Percentiles rank a stretch among this genome's conserved stretches.
Conservation (phyloP, 805 yeast species). For the Starmera caribaea region DNA sequence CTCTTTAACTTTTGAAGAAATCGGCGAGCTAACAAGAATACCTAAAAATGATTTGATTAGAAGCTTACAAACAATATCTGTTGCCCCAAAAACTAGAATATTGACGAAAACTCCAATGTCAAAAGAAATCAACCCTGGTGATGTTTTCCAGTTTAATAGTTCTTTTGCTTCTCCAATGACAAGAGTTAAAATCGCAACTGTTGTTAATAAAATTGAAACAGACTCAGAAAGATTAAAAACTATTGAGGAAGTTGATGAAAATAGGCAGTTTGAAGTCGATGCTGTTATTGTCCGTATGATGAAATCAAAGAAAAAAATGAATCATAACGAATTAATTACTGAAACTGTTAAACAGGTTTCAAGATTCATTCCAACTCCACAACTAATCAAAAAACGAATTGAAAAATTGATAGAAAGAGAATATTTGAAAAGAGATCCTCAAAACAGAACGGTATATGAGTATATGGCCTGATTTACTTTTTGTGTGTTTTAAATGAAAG, state of each 20-base stretch:
- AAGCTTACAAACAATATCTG: constrained; percentile 74
- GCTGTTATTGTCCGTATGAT: constrained; percentile 85
- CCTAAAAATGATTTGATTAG: constrained; percentile 67
- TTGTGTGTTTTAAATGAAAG: no score
- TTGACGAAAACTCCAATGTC: constrained; percentile 67
- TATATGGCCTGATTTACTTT: constrained; percentile 44
- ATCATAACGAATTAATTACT: constrained; percentile 57
- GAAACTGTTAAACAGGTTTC: constrained; percentile 54
- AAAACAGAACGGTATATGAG: constrained; percentile 48
- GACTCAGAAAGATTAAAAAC: constrained; percentile 34
- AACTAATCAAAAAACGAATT: constrained; percentile 59
- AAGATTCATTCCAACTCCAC: constrained; percentile 62
- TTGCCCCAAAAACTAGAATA: constrained; percentile 75
- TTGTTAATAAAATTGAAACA: constrained; percentile 34
- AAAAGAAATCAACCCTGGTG: constrained; percentile 54
- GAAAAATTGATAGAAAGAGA: constrained; percentile 75
- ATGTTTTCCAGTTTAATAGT: constrained; percentile 57
- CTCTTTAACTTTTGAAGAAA: constrained; percentile 47
- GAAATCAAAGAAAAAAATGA: constrained; percentile 59
- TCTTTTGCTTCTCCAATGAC: constrained; percentile 58
- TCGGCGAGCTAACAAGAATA: constrained; percentile 55
- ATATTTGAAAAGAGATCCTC: constrained; percentile 63
- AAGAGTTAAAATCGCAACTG: constrained; percentile 69
- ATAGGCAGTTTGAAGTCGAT: constrained; percentile 60
- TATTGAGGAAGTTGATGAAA: constrained; percentile 45